Evolutionary conservation across 1,284 basidiomycete species (phyloP), one percentile per base, ranked within the genome.

Genomic region (Trichosporon asahii): DNA sequence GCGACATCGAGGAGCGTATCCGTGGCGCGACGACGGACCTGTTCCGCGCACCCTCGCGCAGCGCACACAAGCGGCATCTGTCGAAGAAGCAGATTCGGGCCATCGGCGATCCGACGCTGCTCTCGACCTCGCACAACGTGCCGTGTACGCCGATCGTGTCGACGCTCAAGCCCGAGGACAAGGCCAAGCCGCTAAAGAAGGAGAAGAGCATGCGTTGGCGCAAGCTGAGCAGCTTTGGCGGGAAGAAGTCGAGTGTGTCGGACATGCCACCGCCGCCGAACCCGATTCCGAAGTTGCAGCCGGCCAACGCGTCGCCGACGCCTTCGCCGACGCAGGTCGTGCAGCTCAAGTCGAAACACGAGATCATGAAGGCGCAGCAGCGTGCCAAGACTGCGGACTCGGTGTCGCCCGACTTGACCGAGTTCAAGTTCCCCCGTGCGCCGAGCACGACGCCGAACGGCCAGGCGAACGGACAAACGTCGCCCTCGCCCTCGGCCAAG

Each of bases 1-100:
- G 76, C 66, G 82, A 83, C 65, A 82, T 82, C 29, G 80, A 83
- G 66, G 76, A 79, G 37, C 71, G 82, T 15, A 80, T 84, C 40
- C 76, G 78, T 1, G 76, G 77, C 18, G 82, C 82, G 4, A 84
- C 81, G 1, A 77, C 78, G 4, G 75, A 77, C 14, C 71, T 84
- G 3, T 76, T 82, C 66, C 76, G 80, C 9, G 77, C 79, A 0
- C 79, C 80, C 0, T 79, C 80, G 11, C 67, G 67, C 18, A 64
- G 15, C 8, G 69, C 69, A 9, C 68, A 72, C 68, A 74, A 74
- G 66, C 69, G 71, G 33, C 31, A 63, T 9, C 60, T 72, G 31
- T 72, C 71, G 29, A 71, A 71, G 65, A 68, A 55, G 31, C 61
- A 67, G 15, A 68, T 66, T 37, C 67, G 76, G 7, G 73, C 69